phyloP scores from a whole-genome alignment of 805 yeast species.

The Sugiyamaella lignohabitans region DNA sequence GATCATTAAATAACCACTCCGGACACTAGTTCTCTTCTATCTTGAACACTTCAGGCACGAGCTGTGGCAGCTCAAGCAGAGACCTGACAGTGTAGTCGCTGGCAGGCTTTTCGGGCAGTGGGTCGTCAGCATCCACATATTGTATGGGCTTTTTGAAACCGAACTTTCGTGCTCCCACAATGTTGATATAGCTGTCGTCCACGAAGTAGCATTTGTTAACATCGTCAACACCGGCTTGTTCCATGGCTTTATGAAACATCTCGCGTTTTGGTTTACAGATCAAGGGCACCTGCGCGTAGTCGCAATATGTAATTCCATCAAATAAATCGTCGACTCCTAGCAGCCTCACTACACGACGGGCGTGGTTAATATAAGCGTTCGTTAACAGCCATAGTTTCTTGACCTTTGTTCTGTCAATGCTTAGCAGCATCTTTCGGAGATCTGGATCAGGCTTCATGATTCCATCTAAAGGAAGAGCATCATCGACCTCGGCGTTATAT shows the following conservation, averaged over 20 bases:
- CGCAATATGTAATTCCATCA: constrained; percentile 92
- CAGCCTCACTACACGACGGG: constrained; percentile 66
- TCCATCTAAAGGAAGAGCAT: constrained; percentile 76
- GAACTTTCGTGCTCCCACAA: constrained; percentile 59
- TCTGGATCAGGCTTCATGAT: constrained; percentile 54
- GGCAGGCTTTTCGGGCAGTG: constrained; percentile 32
- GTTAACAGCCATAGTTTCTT: constrained; percentile 87
- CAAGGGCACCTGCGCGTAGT: constrained; percentile 57
- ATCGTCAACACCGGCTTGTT: constrained; percentile 51
- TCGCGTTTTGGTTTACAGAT: constrained; percentile 83
- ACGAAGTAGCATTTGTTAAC: constrained; percentile 59
- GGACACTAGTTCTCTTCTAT: too few relatives aligned
- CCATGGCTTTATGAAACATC: constrained; percentile 53
- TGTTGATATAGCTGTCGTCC: constrained; percentile 81
- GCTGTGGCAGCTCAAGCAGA: constrained; percentile 49
- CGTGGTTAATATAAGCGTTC: constrained; percentile 91
- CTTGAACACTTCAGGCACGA: constrained; percentile 45
- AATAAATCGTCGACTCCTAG: constrained; percentile 88
- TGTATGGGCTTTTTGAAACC: constrained; percentile 73
- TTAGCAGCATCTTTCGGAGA: constrained; percentile 29
- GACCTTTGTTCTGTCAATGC: constrained; percentile 43
- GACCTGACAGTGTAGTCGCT: constrained; percentile 51
- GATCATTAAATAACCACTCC: too few relatives aligned
- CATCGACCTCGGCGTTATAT: constrained; percentile 85
- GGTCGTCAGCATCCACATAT: constrained; percentile 64